Base-by-base conservation (phyloP, 2,329 filamentous ascomycete genomes). In the Pestalotiopsis fici region DNA sequence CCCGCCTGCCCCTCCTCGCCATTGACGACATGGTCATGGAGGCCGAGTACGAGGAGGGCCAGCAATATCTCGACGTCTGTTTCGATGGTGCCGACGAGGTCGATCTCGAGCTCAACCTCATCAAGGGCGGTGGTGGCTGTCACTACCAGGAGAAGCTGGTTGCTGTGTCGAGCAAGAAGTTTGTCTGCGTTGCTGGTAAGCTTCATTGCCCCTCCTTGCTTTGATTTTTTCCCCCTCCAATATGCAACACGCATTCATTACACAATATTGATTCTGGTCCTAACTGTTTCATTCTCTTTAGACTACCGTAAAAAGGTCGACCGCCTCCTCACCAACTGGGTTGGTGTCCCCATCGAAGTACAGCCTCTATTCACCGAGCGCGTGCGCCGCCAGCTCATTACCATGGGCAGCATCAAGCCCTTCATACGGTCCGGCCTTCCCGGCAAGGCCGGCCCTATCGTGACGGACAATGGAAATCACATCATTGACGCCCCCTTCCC, bases 11-110 rank as follows among this genome's bases (percentile, higher is more conserved):
- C 27, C 89, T 96, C 13, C 88, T 94, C 65, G 89, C 90, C 72
- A 93, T 97, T 74, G 92, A 95, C 75, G 88, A 91, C 68, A 83
- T 97, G 18, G 91, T 92, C 1, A 77, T 85, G 54, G 85, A 86
- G 65, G 79, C 79, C 70, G 70, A 67, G 27, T 81, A 80, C 71
- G 74, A 73, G 67, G 81, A 82, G 39, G 79, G 83, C n/a, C 79
- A 81, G 59, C 76, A 80, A 68, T 80, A 90, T 77, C 86, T 99
- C 31, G 95, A 98, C 75, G 92, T 98, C 21, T 93, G 93, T 62
- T 99, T 99, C 78, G 96, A 99, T 77, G 96, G 96, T 65, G 96
- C 96, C 3, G 96, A 99, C 78, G 96, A 99, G 83, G 94, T 99
- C 37, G 96, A 99, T 78, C 90, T 93, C 59, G 93, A 97, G 64